Percentiles rank a stretch among this genome's conserved stretches.
phyloP scores from a whole-genome alignment of 1,284 basidiomycete species.

The Volvariella surrecta region DNA sequence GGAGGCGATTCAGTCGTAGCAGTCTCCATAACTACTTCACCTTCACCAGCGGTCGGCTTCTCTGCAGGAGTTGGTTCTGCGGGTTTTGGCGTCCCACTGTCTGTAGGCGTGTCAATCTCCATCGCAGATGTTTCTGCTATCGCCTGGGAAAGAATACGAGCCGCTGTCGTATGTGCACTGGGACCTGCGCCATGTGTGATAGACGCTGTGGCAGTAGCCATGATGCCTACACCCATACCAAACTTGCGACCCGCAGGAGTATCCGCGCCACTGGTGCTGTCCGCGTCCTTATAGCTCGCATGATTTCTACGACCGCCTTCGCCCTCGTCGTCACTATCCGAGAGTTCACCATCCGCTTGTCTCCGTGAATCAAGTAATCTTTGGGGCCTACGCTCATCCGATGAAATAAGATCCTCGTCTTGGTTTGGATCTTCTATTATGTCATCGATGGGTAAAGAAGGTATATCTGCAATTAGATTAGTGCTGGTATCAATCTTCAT shows the following conservation, averaged over 20 bases:
- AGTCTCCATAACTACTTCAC: constrained; percentile 16
- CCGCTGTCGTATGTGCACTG: constrained; percentile 54
- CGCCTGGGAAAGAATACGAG: constrained; percentile 28
- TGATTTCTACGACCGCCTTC: constrained; percentile 71
- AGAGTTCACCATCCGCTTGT: constrained; percentile 75
- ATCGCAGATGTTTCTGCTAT: constrained; percentile 23
- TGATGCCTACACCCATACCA: constrained; percentile 60
- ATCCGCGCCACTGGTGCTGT: constrained; percentile 31
- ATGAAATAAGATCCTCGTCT: constrained; percentile 74
- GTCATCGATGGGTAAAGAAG: constrained; percentile 72
- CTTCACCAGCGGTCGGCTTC: constrained; percentile 4
- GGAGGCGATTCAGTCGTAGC: constrained; percentile 1
- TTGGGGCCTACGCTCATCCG: constrained; percentile 66
- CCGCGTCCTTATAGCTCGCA: constrained; percentile 43
- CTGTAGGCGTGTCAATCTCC: constrained; percentile 35
- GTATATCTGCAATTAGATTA: constrained; percentile 48
- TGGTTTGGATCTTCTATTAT: constrained; percentile 69
- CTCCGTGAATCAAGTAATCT: constrained; percentile 64
- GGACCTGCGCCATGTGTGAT: constrained; percentile 61
- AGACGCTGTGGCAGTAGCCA: constrained; percentile 48
- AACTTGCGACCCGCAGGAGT: constrained; percentile 45
- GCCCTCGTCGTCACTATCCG: constrained; percentile 83
- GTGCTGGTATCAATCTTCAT: constrained; percentile 1
- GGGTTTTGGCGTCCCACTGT: constrained; percentile 11
- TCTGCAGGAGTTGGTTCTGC: constrained; percentile 4